phyloP scores from a whole-genome alignment of 2,329 filamentous ascomycete species.

The Westerdykella sp. region DNA sequence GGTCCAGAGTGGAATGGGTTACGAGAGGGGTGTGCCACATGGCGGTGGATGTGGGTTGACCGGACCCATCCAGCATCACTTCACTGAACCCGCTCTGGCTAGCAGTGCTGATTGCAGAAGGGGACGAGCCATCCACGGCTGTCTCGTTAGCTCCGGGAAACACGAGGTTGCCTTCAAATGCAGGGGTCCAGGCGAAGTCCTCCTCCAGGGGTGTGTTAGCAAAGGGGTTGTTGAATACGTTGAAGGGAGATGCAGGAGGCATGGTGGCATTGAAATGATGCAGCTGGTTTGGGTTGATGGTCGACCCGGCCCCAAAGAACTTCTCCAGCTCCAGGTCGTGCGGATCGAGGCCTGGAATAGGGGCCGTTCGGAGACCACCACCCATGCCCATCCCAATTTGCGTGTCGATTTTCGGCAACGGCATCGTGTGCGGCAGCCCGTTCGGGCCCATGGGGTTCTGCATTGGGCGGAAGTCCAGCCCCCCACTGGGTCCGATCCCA shows the following conservation, averaged over 20 bases:
- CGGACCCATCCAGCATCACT: conserved; percentile 73
- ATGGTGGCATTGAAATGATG: conserved; percentile 80
- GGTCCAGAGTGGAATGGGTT: conserved; percentile 59
- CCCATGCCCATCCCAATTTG: conserved; percentile 62
- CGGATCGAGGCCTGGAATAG: conserved; percentile 46
- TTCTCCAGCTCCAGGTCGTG: conserved; percentile 64
- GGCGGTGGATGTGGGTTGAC: conserved; percentile 32
- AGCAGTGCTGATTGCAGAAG: conserved; percentile 89
- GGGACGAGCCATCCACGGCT: conserved; percentile 86
- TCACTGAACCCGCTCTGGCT: conserved; percentile 91
- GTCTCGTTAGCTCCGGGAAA: conserved; percentile 59
- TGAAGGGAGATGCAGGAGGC: conserved; percentile 47
- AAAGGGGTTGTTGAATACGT: conserved; percentile 46
- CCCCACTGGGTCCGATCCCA: conserved; percentile 53
- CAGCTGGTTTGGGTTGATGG: conserved; percentile 61
- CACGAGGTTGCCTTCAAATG: conserved; percentile 64
- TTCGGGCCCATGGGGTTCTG: conserved; percentile 61
- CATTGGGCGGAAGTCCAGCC: conserved; percentile 66
- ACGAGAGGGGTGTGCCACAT: conserved; percentile 49
- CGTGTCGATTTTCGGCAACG: conserved; percentile 76
- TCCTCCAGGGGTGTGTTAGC: conserved; percentile 60
- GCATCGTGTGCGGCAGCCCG: conserved; percentile 53
- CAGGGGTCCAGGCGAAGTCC: conserved; percentile 80
- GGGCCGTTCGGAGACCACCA: conserved; percentile 71
- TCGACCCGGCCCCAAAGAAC: conserved; percentile 60